Base-by-base conservation (phyloP, 2,329 filamentous ascomycete species). In the Lachnellula suecica region DNA sequence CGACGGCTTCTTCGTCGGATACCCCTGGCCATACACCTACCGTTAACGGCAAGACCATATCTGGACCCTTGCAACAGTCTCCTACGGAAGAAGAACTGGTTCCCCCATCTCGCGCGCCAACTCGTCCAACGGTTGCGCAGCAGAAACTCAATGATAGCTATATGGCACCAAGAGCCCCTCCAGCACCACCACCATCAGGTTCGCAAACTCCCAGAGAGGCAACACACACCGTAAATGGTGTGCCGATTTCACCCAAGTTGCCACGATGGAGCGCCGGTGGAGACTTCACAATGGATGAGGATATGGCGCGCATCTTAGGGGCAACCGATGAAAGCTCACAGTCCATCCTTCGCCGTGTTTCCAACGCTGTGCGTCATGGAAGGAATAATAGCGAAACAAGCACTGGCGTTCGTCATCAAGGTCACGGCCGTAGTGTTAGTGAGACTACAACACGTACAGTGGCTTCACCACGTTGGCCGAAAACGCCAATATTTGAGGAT, bases 221-320 rank as follows among this genome's bases (percentile, higher is more conserved):
- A 19, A 66, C 72, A 20, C 74, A 68, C 55, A 72, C 77, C 57
- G n/a, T 51, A 42, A 66, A 67, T 51, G 65, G 63, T 13, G 47
- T 37, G 4, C 59, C 62, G n/a, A 59, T 71, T 35, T 89, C 87
- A 9, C 85, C 87, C 9, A 85, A 84, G 62, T 74, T 90, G 57
- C 83, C 87, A 59, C 79, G 86, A 64, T 89, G 82, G 82, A 96
- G 88, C 70, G 80, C 82, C 40, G 90, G 89, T 47, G 90, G 86
- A 49, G 91, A 96, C 59, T 94, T 97, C 66, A 94, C 88, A 54
- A 85, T 96, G 86, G 93, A 97, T 59, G 92, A 97, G 70, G 94
- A 97, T 67, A 91, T 97, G 83, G 88, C 89, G 49, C 87, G 92
- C 52, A 93, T 97, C 52, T 77, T 96, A 54, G 88, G 65, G 29